phyloP scores from a whole-genome alignment of 169 alveolate genomes.

The Ichthyophthirius multifiliis region DNA sequence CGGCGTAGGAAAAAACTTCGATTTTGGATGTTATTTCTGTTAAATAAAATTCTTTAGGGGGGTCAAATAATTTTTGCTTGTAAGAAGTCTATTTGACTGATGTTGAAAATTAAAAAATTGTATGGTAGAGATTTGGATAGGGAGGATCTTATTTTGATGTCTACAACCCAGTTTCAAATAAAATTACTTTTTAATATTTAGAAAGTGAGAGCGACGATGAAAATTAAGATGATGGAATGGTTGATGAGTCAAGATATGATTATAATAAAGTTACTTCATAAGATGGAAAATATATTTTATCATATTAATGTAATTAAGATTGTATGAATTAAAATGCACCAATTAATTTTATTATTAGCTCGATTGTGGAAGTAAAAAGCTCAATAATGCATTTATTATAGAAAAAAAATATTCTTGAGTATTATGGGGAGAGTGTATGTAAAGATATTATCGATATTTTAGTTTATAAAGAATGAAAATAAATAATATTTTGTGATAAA shows the following conservation, averaged over 20 bases:
- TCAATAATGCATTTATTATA: neutral
- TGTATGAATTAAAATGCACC: neutral
- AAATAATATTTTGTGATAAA: too few relatives aligned
- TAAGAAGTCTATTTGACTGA: neutral
- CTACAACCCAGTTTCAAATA: neutral
- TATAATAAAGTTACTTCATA: neutral
- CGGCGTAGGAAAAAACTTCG: neutral
- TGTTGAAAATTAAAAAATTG: neutral
- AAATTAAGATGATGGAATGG: neutral
- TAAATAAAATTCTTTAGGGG: neutral
- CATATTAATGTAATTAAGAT: neutral
- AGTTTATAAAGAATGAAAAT: neutral
- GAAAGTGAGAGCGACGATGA: conserved; percentile 9
- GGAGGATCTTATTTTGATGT: neutral
- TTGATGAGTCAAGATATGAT: neutral
- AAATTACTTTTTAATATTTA: neutral
- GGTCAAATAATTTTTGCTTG: neutral
- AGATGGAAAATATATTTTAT: neutral
- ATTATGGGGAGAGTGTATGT: neutral
- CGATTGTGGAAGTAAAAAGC: neutral
- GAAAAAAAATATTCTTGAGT: neutral
- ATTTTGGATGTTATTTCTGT: neutral
- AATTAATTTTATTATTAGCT: neutral
- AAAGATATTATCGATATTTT: neutral
- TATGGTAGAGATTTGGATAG: conserved; percentile 1